Evolutionary conservation across 169 alveolate genomes (phyloP).

Genomic region (Theileria equi): DNA sequence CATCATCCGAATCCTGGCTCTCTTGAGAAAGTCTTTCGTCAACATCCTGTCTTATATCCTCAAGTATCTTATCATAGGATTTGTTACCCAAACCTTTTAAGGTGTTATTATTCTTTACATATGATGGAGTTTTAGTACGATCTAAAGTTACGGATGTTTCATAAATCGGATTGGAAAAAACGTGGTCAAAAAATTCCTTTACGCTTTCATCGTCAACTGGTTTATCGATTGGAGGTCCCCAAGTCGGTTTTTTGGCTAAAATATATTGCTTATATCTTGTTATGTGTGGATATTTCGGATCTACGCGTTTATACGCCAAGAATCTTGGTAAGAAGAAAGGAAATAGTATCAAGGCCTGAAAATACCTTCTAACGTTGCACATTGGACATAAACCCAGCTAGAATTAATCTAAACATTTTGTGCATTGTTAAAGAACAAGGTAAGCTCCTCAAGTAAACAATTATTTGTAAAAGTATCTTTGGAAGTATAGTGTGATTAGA

Average conservation of each 20-base stretch:
- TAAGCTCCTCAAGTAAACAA: too few relatives aligned
- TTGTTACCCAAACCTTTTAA: constrained; percentile 41
- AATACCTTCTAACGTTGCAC: background rate
- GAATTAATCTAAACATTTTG: background rate
- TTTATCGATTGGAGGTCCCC: constrained; percentile 29
- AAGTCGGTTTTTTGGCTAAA: background rate
- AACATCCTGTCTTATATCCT: constrained; percentile 10
- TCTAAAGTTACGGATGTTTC: background rate
- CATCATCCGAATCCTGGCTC: background rate
- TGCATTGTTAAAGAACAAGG: too few relatives aligned
- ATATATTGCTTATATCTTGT: background rate
- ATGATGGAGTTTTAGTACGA: background rate
- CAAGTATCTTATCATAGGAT: constrained; percentile 26
- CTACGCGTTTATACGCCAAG: background rate
- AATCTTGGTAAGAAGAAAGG: background rate
- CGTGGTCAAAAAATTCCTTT: constrained; percentile 10
- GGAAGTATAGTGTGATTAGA: background rate
- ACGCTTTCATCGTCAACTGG: constrained; percentile 3
- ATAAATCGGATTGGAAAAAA: constrained; percentile 40
- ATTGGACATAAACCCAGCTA: background rate
- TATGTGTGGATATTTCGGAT: background rate
- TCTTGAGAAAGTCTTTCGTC: background rate
- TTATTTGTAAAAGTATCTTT: background rate
- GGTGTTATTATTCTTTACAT: constrained; percentile 13
- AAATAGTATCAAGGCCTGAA: background rate